Base-by-base conservation (phyloP, 106 monocot species). In the Xerophyta viscosa region DNA sequence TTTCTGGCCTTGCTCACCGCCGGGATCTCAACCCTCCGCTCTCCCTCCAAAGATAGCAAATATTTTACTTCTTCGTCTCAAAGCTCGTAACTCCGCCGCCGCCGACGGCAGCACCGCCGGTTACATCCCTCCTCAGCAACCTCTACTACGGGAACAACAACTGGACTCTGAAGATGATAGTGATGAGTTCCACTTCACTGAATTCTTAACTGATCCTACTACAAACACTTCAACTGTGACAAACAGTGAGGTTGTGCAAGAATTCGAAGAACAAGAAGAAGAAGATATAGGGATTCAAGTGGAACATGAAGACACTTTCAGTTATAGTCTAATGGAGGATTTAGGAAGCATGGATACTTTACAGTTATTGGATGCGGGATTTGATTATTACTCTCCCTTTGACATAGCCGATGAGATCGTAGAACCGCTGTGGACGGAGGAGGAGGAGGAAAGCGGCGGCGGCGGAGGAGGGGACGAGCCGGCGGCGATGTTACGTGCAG, bases 31-130 rank as follows among this genome's bases (percentile, higher is more conserved):
- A 49, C 46, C 59, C 5, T 27, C 68, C 12, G 76, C 59, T 9
- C 70, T 76, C 14, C 60, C 76, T 22, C 41, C 76, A 1, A 69
- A 70, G 54, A 64, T 76, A 46, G 54, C 65, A 13, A 70, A 69
- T 48, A 64, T 76, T 31, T 52, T 76, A 13, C 69, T 70, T 3
- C 39, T 59, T 3, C 37, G 76, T 17, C 76, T 76, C 41, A 69
- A 65, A 25, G 70, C 69, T 20, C 46, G 64, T 17, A 64, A 69
- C 41, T 13, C 36, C 52, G 4, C 62, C 2, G 37, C 49, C 24
- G 19, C 47, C 23, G 2, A 23, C 21, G n/a, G n/a, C n/a, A n/a
- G 9, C 19, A 47, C 28, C 17, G 17, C 37, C 56, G 24, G 31
- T n/a, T n/a, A 51, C 7, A 52, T 27, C 19, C 64, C 46, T 9